A percentile compares a stretch with the other conserved stretches of the same genome.
Conservation (phyloP, 2,329 filamentous ascomycete genomes). For the Xylaria sp. region DNA sequence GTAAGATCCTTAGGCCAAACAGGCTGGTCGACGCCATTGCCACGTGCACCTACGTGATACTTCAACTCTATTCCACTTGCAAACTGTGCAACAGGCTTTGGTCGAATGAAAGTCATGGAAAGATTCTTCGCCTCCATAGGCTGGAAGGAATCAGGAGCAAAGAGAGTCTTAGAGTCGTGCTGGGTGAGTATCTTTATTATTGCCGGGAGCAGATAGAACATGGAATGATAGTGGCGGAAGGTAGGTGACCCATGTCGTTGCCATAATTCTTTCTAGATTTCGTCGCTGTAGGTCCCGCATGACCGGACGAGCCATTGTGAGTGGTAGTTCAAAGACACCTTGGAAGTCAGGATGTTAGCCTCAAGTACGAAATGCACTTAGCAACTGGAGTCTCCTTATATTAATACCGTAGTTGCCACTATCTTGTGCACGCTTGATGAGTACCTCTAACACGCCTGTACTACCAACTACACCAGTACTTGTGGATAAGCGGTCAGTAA, state of each 20-base stretch:
- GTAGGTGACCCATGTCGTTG: slow-evolving; percentile 50
- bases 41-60: slow-evolving; percentile 56
- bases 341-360: not conserved
- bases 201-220: slow-evolving; percentile 49
- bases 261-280: slow-evolving; percentile 23
- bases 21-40: slow-evolving; percentile 55
- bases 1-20: slow-evolving; percentile 54
- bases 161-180: slow-evolving; percentile 47
- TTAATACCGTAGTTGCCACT: slow-evolving; percentile 50
- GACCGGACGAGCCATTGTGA: slow-evolving; percentile 49
- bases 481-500: not conserved
- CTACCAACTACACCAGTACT: slow-evolving; percentile 51
- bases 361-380: not conserved
- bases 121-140: slow-evolving; percentile 32
- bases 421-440: slow-evolving; percentile 45
- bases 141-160: slow-evolving; percentile 57
- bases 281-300: slow-evolving; percentile 46
- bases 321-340: slow-evolving; percentile 48
- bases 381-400: slow-evolving; percentile 40
- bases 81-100: slow-evolving; percentile 53
- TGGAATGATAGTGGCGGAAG: slow-evolving; percentile 58
- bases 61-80: slow-evolving; percentile 46
- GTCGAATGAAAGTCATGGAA: slow-evolving; percentile 44
- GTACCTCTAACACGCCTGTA: slow-evolving; percentile 48
- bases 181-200: slow-evolving; percentile 48